Conservation (phyloP, 2,329 filamentous ascomycete species). For the Epichloe scottii region DNA sequence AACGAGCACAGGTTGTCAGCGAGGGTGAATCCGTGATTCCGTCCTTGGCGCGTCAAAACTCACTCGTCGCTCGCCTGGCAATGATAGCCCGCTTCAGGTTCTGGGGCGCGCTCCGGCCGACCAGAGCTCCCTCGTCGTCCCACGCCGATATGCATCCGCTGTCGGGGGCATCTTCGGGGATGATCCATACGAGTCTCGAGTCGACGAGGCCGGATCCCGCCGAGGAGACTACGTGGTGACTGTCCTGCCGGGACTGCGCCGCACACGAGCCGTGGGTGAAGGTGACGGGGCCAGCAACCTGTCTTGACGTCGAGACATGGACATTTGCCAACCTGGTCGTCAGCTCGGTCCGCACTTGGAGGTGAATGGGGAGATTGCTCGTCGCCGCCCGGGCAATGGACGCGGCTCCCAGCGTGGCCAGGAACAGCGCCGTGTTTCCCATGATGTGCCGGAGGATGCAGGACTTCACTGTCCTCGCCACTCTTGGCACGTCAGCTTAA, state of each 20-base stretch:
- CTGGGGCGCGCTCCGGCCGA: conserved; percentile 24
- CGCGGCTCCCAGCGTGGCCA: neutral
- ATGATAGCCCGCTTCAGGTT: conserved; percentile 10
- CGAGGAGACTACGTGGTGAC: conserved; percentile 10
- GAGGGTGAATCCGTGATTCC: too few relatives aligned
- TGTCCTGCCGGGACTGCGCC: conserved; percentile 7
- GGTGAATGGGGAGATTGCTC: conserved; percentile 15
- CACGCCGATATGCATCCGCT: conserved; percentile 30
- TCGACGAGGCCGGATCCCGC: neutral
- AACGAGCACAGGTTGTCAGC: too few relatives aligned
- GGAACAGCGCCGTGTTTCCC: neutral
- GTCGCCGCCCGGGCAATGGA: neutral
- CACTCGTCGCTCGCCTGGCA: conserved; percentile 6
- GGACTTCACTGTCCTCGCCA: too few relatives aligned
- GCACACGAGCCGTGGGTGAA: conserved; percentile 12
- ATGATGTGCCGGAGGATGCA: too few relatives aligned
- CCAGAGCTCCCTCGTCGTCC: conserved; percentile 16
- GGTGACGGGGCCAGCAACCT: conserved; percentile 7
- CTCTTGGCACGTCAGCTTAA: too few relatives aligned
- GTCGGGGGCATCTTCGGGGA: conserved; percentile 12
- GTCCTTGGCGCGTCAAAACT: neutral
- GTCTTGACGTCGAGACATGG: conserved; percentile 10
- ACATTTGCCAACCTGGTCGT: conserved; percentile 21
- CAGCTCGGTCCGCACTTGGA: conserved; percentile 22
- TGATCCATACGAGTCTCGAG: conserved; percentile 6